Percentiles rank a stretch among this genome's conserved stretches.
Conservation (phyloP, 495 filamentous ascomycete species). For the Halenospora varia region DNA sequence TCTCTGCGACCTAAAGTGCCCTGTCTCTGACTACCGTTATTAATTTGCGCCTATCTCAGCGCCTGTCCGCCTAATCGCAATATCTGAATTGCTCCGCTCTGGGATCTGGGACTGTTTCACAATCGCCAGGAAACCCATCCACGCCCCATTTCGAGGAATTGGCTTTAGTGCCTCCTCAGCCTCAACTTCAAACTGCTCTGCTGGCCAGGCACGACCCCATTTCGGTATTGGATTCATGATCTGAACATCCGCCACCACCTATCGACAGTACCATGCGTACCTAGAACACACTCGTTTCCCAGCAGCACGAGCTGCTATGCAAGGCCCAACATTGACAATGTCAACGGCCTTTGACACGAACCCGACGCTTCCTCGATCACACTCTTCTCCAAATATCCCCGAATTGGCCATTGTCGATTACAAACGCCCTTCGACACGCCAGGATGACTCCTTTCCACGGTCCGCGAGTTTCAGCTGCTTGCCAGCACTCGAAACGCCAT, state of each 20-base stretch:
- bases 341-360: constrained; percentile 19
- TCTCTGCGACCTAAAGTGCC: not conserved
- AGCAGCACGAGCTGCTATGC: constrained; percentile 21
- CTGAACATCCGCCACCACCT: not conserved
- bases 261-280: constrained; percentile 13
- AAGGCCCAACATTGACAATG: constrained; percentile 25
- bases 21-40: not conserved
- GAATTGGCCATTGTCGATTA: constrained; percentile 20
- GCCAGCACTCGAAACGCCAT: constrained; percentile 11
- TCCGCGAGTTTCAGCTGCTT: constrained; percentile 26
- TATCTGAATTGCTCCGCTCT: not conserved
- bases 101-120: not conserved
- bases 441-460: constrained; percentile 19
- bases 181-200: not conserved
- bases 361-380: constrained; percentile 21
- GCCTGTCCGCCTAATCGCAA: not conserved
- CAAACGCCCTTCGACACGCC: constrained; percentile 7
- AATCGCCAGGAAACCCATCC: not conserved
- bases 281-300: constrained; percentile 6
- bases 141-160: not conserved
- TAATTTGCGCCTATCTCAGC: not conserved
- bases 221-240: not conserved
- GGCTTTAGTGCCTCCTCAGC: not conserved
- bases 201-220: not conserved
- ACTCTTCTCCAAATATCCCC: constrained; percentile 24